A percentile compares a stretch with the other conserved stretches of the same genome.
Evolutionary conservation across 2,329 filamentous ascomycete species (phyloP).

Genomic region (Cladosporium oxysporum): DNA sequence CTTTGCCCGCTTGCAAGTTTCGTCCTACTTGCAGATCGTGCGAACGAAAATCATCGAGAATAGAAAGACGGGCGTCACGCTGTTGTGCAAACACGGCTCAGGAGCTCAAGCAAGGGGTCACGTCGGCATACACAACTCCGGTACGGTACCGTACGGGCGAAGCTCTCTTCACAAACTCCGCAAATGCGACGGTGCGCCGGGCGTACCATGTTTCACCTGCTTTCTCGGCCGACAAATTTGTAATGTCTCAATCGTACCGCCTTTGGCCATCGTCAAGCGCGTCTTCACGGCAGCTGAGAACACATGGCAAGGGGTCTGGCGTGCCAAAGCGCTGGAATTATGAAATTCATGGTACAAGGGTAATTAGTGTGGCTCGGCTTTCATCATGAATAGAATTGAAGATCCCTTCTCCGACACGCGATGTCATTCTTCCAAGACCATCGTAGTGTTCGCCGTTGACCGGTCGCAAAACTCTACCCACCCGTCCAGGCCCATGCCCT

Average conservation of each 20-base stretch:
- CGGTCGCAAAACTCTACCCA: constrained; percentile 46
- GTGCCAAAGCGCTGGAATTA: not conserved
- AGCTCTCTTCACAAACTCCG: not conserved
- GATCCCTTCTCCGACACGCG: not conserved
- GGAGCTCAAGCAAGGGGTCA: not conserved
- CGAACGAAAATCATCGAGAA: not conserved
- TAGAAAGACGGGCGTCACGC: not conserved
- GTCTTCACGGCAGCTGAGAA: not conserved
- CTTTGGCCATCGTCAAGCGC: not conserved
- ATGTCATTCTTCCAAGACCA: not conserved
- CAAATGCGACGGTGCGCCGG: not conserved
- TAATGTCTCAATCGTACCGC: not conserved
- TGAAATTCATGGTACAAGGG: not conserved
- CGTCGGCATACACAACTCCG: not conserved
- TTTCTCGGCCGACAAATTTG: not conserved
- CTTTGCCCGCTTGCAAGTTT: not conserved
- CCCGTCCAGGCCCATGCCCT: constrained; percentile 64
- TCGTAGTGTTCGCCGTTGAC: constrained; percentile 15
- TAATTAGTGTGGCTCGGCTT: not conserved
- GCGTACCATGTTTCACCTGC: not conserved
- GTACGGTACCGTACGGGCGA: constrained; percentile 1
- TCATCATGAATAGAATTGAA: not conserved
- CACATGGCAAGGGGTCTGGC: not conserved
- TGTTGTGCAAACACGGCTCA: not conserved
- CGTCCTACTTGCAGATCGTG: not conserved